Evolutionary conservation across 2,329 filamentous ascomycete genomes (phyloP), one percentile per base, ranked within the genome.

Genomic region (Cladosporium sp.): DNA sequence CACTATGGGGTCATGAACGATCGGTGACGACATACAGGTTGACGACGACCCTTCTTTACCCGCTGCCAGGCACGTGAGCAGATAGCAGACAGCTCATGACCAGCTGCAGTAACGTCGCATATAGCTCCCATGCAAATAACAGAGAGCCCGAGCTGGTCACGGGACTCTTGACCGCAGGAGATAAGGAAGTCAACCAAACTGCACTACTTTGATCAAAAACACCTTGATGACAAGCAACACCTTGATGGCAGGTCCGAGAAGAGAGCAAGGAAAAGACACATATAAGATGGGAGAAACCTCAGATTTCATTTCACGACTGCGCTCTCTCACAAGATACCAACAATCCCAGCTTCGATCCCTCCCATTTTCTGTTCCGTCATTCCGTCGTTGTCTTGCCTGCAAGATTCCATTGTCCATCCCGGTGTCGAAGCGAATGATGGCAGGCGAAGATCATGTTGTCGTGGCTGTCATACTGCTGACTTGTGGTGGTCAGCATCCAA

Each of bases 351-450:
- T 32, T 38, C 26, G 24, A 24, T 52, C 59, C 59, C 21, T 52
- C 47, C 15, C 28, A 59, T 41, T 38, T 52, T 52, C 18, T 15
- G 3, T 64, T 4, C 12, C 12, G 44, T 44, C 36, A 44, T 64
- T 38, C 44, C 12, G 47, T 62, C 24, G 47, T 52, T 47, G 24
- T 26, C 47, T 28, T 52, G 28, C 59, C 59, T 62, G 59, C 47
- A 36, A 15, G 24, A 4, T n/a, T 30, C 26, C 32, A 21, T 44
- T 32, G 51, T 57, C 61, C 51, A 64, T 64, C 26, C 61, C 61
- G 21, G 34, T 64, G 51, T 64, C 61, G 61, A 64, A 47, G 61
- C 61, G 51, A 57, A 64, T 57, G 51, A 34, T 34, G 61, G 51
- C 51, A 47, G 51, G 61, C 61, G 49, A 55, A 55, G 36, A 64